A percentile compares a stretch with the other conserved stretches of the same genome.
Conservation (phyloP, 768 basidiomycete species). For the Lyophyllum decastes region DNA sequence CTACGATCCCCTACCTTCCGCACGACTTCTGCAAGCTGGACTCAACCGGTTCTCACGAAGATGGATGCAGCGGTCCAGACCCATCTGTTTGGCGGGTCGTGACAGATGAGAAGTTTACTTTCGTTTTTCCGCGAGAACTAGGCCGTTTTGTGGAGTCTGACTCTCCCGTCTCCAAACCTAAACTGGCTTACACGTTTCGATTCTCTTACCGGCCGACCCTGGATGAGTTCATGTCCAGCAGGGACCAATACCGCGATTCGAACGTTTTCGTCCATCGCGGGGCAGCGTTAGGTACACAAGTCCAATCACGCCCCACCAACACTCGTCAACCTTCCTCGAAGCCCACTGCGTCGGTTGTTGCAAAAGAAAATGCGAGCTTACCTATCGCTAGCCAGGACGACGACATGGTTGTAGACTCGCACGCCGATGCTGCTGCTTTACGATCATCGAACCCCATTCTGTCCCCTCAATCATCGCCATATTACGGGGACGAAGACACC, state of each 20-base stretch:
- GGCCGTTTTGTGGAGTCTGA: background rate
- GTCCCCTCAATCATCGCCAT: background rate
- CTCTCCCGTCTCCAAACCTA: background rate
- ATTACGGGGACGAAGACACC: background rate
- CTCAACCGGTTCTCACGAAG: background rate
- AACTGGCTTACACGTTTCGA: background rate
- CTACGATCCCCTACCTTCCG: background rate
- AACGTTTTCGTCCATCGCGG: background rate
- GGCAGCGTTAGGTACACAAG: background rate
- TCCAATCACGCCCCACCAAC: background rate
- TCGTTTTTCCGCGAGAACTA: constrained; percentile 7
- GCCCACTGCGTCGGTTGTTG: background rate
- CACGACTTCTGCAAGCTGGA: background rate
- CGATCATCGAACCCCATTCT: background rate
- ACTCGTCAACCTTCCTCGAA: background rate
- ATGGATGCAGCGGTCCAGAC: background rate
- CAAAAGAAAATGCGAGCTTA: background rate
- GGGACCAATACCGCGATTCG: constrained; percentile 1
- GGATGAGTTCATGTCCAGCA: constrained; percentile 13
- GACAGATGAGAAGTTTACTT: background rate
- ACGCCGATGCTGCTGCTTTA: background rate
- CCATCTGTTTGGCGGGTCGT: constrained; percentile 9
- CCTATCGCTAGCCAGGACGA: background rate
- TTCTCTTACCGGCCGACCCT: constrained; percentile 3
- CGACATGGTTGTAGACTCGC: background rate